Evolutionary conservation across 495 filamentous ascomycete genomes (phyloP).

Genomic region (Daldinia caldariorum): DNA sequence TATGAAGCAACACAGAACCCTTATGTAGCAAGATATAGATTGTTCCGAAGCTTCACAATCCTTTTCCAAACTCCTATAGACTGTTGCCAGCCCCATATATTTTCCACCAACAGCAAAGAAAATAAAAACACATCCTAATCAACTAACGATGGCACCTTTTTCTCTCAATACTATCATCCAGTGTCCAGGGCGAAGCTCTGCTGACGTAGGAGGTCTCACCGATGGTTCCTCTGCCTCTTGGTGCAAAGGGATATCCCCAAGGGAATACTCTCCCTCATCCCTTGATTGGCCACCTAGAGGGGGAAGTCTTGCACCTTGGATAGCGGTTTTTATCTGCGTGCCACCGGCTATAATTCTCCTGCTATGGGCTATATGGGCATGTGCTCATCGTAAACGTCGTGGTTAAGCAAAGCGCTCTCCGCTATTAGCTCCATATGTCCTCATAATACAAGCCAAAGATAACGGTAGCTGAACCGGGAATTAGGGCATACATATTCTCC

Average conservation of each 20-base stretch:
- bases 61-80: not conserved
- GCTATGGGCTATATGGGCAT: conserved; percentile 20
- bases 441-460: not conserved
- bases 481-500: no score
- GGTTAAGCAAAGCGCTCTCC: not conserved
- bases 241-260: not conserved
- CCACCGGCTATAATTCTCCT: conserved; percentile 6
- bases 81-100: not conserved
- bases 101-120: not conserved
- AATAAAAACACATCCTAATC: not conserved
- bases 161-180: not conserved
- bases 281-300: conserved; percentile 31
- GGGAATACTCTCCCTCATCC: not conserved
- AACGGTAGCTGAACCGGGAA: not conserved
- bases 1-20: not conserved
- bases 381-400: not conserved
- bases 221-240: not conserved
- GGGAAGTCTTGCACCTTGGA: conserved; percentile 28
- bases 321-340: conserved; percentile 21
- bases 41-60: not conserved
- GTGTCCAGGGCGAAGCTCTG: not conserved
- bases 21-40: not conserved
- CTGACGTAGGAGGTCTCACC: not conserved
- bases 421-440: not conserved
- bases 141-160: not conserved